A percentile compares a stretch with the other conserved stretches of the same genome.
phyloP scores from a whole-genome alignment of 345 rosid genomes.

The Gossypium anomalum region DNA sequence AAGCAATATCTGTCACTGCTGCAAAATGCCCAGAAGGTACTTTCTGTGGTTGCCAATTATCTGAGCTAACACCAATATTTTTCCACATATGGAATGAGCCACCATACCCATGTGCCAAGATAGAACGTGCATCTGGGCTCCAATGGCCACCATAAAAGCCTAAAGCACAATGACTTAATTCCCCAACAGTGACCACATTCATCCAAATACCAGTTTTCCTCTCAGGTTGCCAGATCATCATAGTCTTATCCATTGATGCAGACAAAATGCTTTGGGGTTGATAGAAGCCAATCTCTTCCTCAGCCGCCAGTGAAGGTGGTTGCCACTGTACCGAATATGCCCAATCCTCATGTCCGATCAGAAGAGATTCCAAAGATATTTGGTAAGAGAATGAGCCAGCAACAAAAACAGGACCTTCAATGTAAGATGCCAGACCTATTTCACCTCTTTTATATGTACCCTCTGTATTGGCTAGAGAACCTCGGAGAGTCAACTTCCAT shows the following conservation, averaged over 20 bases:
- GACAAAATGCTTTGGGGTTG: conserved; percentile 81
- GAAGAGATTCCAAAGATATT: conserved; percentile 86
- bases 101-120: conserved; percentile 92
- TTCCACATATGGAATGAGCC: conserved; percentile 89
- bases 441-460: conserved; percentile 39
- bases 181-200: conserved; percentile 95
- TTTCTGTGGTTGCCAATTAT: conserved; percentile 84
- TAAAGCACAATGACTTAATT: conserved; percentile 88
- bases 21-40: conserved; percentile 93
- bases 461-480: conserved; percentile 27
- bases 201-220: conserved; percentile 86
- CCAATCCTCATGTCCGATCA: conserved; percentile 98
- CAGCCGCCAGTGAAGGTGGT: conserved; percentile 44
- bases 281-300: conserved; percentile 30
- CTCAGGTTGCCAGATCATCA: conserved; percentile 99
- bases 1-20: conserved; percentile 68
- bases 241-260: conserved; percentile 96
- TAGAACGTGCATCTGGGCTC: conserved; percentile 61
- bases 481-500: conserved; percentile 62
- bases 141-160: conserved; percentile 99
- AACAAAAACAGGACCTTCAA: conserved; percentile 77
- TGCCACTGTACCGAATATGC: conserved; percentile 96
- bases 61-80: conserved; percentile 56
- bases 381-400: conserved; percentile 70
- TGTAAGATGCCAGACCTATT: conserved; percentile 74